Evolutionary conservation across 164 flowering plant genomes (phyloP).

Genomic region (Litsea cubeba): DNA sequence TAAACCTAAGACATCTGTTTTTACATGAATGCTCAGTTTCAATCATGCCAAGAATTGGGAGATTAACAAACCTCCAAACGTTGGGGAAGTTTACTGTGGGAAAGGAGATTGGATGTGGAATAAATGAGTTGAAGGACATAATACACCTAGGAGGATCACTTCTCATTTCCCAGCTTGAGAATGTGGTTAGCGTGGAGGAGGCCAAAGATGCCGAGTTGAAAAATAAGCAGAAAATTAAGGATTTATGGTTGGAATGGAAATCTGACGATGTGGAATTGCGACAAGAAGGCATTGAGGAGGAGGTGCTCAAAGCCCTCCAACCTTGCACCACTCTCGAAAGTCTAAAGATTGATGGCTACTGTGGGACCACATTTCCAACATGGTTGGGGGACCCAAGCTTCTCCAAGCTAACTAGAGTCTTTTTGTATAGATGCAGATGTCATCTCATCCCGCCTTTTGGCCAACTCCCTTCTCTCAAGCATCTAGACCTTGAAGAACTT

Average conservation of each 20-base stretch:
- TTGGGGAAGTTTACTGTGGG: neutral
- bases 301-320: slow-evolving; percentile 8
- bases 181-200: neutral
- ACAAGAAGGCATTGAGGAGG: neutral
- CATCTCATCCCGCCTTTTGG: slow-evolving; percentile 3
- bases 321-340: slow-evolving; percentile 1
- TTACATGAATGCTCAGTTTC: no score
- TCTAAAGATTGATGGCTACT: neutral
- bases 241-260: slow-evolving; percentile 13
- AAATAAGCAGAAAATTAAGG: slow-evolving; percentile 3
- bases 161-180: slow-evolving; percentile 8
- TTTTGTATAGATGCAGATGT: neutral
- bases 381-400: slow-evolving; percentile 4
- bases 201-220: slow-evolving; percentile 7
- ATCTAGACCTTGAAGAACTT: neutral
- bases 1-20: neutral
- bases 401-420: neutral
- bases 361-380: neutral
- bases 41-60: no score
- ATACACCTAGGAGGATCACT: slow-evolving; percentile 7
- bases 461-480: slow-evolving; percentile 1
- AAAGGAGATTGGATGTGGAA: neutral
- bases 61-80: no score
- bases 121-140: slow-evolving; percentile 7
- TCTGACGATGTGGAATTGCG: no score